Conservation (phyloP, 768 basidiomycete species). For the Rhodotorula diobovata region DNA sequence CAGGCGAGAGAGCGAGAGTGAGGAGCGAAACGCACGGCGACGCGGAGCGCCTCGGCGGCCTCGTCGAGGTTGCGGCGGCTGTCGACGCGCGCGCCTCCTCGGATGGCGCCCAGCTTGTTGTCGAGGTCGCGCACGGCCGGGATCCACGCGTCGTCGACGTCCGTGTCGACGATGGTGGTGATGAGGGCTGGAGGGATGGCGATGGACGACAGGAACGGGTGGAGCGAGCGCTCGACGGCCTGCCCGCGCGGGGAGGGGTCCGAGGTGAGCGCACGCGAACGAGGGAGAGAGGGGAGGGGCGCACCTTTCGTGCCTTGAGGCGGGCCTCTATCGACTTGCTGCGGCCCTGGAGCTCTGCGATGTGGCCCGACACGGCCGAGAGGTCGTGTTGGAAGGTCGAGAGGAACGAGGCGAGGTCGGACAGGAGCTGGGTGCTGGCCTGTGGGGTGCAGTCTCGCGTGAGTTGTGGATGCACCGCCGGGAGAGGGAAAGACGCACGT, state of each 20-base stretch:
- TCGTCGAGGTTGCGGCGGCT: slow-evolving; percentile 77
- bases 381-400: slow-evolving; percentile 94
- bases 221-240: slow-evolving; percentile 84
- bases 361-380: slow-evolving; percentile 89
- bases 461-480: neutral
- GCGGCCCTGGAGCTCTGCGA: slow-evolving; percentile 83
- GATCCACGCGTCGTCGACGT: slow-evolving; percentile 65
- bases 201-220: slow-evolving; percentile 71
- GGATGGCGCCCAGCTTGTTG: slow-evolving; percentile 62
- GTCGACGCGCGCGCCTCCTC: slow-evolving; percentile 72
- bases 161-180: slow-evolving; percentile 73
- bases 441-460: slow-evolving; percentile 47
- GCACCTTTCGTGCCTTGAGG: slow-evolving; percentile 75
- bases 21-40: slow-evolving; percentile 65
- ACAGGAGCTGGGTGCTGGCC: slow-evolving; percentile 79
- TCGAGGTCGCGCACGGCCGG: slow-evolving; percentile 75
- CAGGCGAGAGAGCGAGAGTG: slow-evolving; percentile 9
- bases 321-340: slow-evolving; percentile 85
- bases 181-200: slow-evolving; percentile 76
- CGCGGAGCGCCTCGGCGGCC: slow-evolving; percentile 77
- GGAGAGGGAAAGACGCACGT: slow-evolving; percentile 52
- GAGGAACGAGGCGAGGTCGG: slow-evolving; percentile 82
- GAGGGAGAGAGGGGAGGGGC: slow-evolving; percentile 39
- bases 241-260: slow-evolving; percentile 45
- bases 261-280: neutral